Conservation (phyloP, 495 filamentous ascomycete species). For the Peziza echinospora region DNA sequence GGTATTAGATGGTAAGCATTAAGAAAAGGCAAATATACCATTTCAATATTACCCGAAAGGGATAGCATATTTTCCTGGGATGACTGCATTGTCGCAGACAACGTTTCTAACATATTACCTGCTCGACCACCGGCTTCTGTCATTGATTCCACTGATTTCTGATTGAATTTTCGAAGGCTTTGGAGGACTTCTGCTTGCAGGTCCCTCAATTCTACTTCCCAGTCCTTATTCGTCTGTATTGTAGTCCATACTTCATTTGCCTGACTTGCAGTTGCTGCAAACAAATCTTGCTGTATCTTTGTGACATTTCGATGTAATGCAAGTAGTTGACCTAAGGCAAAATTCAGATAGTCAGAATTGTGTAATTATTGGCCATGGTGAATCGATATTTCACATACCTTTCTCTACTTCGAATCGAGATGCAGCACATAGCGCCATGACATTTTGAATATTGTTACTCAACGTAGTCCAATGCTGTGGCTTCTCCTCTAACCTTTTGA, state of each 20-base stretch:
- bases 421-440: slow-evolving; percentile 12
- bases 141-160: background rate
- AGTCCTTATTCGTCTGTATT: slow-evolving; percentile 6
- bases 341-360: background rate
- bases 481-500: slow-evolving; percentile 14
- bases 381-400: slow-evolving; percentile 4
- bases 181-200: background rate
- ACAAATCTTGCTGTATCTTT: slow-evolving; percentile 9
- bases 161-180: background rate
- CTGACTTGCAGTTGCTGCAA: slow-evolving; percentile 5
- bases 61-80: background rate
- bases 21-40: background rate
- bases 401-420: slow-evolving; percentile 16
- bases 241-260: slow-evolving; percentile 7
- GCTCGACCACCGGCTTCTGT: background rate
- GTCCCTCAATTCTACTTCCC: background rate
- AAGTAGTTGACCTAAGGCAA: slow-evolving; percentile 11
- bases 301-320: slow-evolving; percentile 16
- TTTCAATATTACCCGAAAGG: background rate
- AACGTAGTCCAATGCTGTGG: slow-evolving; percentile 20
- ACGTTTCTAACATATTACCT: background rate
- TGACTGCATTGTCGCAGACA: background rate
- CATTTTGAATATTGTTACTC: slow-evolving; percentile 19
- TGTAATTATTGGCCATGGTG: background rate
- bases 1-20: background rate